A percentile compares a stretch with the other conserved stretches of the same genome.
Conservation (phyloP, 345 rosid genomes). For the Gossypium raimondii region DNA sequence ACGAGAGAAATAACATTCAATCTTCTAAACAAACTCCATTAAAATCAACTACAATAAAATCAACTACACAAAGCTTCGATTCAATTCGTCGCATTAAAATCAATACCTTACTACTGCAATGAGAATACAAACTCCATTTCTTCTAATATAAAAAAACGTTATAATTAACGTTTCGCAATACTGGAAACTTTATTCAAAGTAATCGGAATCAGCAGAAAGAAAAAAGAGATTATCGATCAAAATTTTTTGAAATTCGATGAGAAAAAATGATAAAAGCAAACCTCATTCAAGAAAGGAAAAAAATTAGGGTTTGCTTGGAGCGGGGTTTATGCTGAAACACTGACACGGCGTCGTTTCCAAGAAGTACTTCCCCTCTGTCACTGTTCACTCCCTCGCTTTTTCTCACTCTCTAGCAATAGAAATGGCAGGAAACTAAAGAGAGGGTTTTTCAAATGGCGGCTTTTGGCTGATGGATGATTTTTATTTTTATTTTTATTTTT, state of each 20-base stretch:
- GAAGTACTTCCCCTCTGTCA: background rate
- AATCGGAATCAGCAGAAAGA: background rate
- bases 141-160: background rate
- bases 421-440: background rate
- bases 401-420: background rate
- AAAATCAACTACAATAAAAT: background rate
- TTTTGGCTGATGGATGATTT: background rate
- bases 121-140: background rate
- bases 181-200: background rate
- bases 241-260: background rate
- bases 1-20: background rate
- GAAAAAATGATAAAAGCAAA: background rate
- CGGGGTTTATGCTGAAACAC: background rate
- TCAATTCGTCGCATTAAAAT: background rate
- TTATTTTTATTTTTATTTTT: background rate
- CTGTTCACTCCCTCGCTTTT: slow-evolving; percentile 5
- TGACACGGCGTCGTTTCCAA: slow-evolving; percentile 11
- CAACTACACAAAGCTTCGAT: background rate
- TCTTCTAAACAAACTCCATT: background rate
- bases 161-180: background rate
- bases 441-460: slow-evolving; percentile 20
- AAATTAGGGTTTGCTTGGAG: background rate
- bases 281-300: slow-evolving; percentile 4
- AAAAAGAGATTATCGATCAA: background rate
- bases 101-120: background rate